phyloP scores from a whole-genome alignment of 768 basidiomycete genomes.

The Rhizopogon vinicolor region DNA sequence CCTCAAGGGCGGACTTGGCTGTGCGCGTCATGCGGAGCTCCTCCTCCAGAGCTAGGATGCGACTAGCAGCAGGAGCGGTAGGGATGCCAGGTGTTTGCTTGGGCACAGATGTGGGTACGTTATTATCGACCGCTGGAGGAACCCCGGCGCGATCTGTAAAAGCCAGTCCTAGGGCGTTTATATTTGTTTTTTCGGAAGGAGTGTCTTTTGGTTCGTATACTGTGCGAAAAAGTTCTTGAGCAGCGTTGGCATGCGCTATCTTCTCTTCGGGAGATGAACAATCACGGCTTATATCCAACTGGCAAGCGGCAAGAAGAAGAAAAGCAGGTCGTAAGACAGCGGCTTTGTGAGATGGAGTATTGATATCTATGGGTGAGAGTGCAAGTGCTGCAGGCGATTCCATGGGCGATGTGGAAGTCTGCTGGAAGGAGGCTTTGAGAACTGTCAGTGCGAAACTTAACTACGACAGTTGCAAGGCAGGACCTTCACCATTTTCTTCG shows the following conservation, averaged over 20 bases:
- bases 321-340: constrained; percentile 22
- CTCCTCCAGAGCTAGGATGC: constrained; percentile 18
- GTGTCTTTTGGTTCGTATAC: constrained; percentile 23
- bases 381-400: constrained; percentile 5
- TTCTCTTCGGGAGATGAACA: constrained; percentile 15
- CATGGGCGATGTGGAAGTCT: constrained; percentile 5
- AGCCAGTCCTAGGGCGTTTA: constrained; percentile 22
- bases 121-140: neutral
- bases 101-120: neutral
- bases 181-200: constrained; percentile 9
- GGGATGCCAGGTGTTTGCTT: neutral
- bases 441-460: constrained; percentile 11
- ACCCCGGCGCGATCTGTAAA: constrained; percentile 10
- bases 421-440: constrained; percentile 7
- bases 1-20: constrained; percentile 13
- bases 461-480: constrained; percentile 4
- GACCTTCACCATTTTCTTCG: constrained; percentile 21
- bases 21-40: constrained; percentile 15
- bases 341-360: constrained; percentile 7
- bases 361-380: constrained; percentile 5
- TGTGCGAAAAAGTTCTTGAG: constrained; percentile 25
- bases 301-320: constrained; percentile 28
- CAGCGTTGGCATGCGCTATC: constrained; percentile 13
- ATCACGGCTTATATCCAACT: constrained; percentile 27
- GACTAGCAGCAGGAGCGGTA: constrained; percentile 6